Evolutionary conservation across 768 basidiomycete species (phyloP).

Genomic region (Suillus sp.): DNA sequence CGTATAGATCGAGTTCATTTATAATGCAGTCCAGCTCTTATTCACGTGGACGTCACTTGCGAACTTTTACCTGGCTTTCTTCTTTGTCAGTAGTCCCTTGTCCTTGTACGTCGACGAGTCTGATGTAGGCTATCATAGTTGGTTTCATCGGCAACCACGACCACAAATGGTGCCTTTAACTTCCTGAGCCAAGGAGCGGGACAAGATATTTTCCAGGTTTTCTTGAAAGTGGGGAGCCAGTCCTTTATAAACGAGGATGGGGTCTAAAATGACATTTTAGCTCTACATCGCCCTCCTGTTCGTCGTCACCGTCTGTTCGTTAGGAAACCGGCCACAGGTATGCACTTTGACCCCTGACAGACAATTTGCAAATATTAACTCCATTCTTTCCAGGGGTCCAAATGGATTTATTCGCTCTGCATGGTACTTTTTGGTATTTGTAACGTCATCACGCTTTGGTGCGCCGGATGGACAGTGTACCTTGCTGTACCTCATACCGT

Average conservation of each 20-base stretch:
- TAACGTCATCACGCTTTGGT: slow-evolving; percentile 82
- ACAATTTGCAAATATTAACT: slow-evolving; percentile 11
- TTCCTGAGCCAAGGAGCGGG: slow-evolving; percentile 77
- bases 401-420: slow-evolving; percentile 78
- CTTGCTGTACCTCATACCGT: slow-evolving; percentile 75
- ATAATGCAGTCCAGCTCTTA: slow-evolving; percentile 84
- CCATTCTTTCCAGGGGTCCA: slow-evolving; percentile 59
- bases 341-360: slow-evolving; percentile 17
- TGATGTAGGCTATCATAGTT: slow-evolving; percentile 50
- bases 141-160: slow-evolving; percentile 74
- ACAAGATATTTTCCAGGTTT: slow-evolving; percentile 72
- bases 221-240: slow-evolving; percentile 51
- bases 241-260: background rate
- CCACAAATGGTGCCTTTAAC: slow-evolving; percentile 73
- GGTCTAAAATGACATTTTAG: slow-evolving; percentile 28
- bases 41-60: slow-evolving; percentile 95
- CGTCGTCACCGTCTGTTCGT: slow-evolving; percentile 80
- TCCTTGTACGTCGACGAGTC: slow-evolving; percentile 19
- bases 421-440: slow-evolving; percentile 80
- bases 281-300: slow-evolving; percentile 86
- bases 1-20: slow-evolving; percentile 81
- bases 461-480: slow-evolving; percentile 89
- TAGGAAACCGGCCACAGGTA: slow-evolving; percentile 85
- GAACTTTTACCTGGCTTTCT: slow-evolving; percentile 94
- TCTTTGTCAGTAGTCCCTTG: slow-evolving; percentile 66